phyloP scores from a whole-genome alignment of 1,284 basidiomycete genomes.

The Somion occarium region DNA sequence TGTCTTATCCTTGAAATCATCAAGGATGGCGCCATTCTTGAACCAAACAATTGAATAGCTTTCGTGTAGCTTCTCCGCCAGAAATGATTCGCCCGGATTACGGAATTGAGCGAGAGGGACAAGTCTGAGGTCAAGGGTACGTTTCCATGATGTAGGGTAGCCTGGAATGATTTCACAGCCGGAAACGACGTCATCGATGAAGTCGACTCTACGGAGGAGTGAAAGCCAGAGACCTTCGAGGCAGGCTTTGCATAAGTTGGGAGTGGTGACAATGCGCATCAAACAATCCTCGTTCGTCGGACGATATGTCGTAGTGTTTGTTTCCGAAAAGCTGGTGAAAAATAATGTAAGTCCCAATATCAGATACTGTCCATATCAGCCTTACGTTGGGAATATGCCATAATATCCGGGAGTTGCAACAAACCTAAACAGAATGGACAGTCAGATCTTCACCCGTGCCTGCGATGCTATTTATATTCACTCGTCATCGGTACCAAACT shows the following conservation, averaged over 20 bases:
- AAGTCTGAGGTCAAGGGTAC: slow-evolving; percentile 39
- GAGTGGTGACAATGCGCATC: slow-evolving; percentile 71
- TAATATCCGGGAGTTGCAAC: slow-evolving; percentile 54
- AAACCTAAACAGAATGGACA: slow-evolving; percentile 45
- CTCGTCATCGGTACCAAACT: slow-evolving; percentile 67
- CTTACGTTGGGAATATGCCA: slow-evolving; percentile 70
- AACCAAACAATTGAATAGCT: slow-evolving; percentile 53
- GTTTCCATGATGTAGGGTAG: slow-evolving; percentile 13
- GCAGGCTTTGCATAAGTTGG: slow-evolving; percentile 76
- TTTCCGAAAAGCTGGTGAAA: slow-evolving; percentile 42
- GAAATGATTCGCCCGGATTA: slow-evolving; percentile 27
- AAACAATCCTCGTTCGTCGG: slow-evolving; percentile 83
- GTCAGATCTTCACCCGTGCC: background rate
- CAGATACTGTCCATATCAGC: background rate
- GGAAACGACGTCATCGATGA: slow-evolving; percentile 51
- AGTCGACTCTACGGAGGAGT: slow-evolving; percentile 50
- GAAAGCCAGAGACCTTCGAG: slow-evolving; percentile 68
- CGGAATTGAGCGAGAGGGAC: slow-evolving; percentile 57
- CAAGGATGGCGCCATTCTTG: slow-evolving; percentile 39
- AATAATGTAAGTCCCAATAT: slow-evolving; percentile 4
- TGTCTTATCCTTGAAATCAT: slow-evolving; percentile 45
- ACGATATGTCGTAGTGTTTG: slow-evolving; percentile 61
- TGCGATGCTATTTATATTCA: slow-evolving; percentile 29
- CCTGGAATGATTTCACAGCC: slow-evolving; percentile 25
- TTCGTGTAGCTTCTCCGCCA: slow-evolving; percentile 28